Base-by-base conservation (phyloP, 139 green algal species). In the Chlamydomonas incerta region DNA sequence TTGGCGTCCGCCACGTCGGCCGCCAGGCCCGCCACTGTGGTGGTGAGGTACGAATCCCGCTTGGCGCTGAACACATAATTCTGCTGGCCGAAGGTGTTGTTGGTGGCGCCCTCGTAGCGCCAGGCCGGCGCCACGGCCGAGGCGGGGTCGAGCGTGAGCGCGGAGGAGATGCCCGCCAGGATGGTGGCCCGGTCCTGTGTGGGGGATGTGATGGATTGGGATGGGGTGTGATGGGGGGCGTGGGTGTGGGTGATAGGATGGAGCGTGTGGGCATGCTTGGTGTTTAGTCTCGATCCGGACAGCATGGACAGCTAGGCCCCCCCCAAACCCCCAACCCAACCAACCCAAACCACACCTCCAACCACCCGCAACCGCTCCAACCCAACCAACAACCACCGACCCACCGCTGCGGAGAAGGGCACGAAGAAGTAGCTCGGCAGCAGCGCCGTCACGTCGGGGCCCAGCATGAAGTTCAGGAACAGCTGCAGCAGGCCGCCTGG, bases 391-490 rank as follows among this genome's bases (percentile, higher is more conserved):
- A 8, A 5, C 41, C 41, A 50, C 41, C 17, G n/a, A 41, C 73
- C 14, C 20, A 68, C 73, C 31, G 31, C 18, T 0, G 6, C 0
- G 52, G 52, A 55, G 33, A 83, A 65, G 13, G 62, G 52, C 24
- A 52, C 29, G 63, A 83, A 72, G 29, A 10, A n/a, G 76, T 74
- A 83, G 0, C 74, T 46, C 11, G 29, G 41, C 76, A 83, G 50
- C 17, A 74, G 10, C 29, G 20, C 31, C 0, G 76, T 63, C 62
- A 74, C 63, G 20, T 76, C 80, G 10, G 57, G 47, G 0, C 17
- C 37, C 50, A 85, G 80, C 80, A 76, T 65, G 50, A 68, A 77
- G 46, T 37, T 33, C 0, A 85, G 31, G 52, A 85, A 76, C 46
- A 41, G 29, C 20, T 20, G 26, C 4, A 85, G 65, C 47, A 85